Evolutionary conservation across 1,284 basidiomycete species (phyloP).

Genomic region (Sporisorium exsertum): DNA sequence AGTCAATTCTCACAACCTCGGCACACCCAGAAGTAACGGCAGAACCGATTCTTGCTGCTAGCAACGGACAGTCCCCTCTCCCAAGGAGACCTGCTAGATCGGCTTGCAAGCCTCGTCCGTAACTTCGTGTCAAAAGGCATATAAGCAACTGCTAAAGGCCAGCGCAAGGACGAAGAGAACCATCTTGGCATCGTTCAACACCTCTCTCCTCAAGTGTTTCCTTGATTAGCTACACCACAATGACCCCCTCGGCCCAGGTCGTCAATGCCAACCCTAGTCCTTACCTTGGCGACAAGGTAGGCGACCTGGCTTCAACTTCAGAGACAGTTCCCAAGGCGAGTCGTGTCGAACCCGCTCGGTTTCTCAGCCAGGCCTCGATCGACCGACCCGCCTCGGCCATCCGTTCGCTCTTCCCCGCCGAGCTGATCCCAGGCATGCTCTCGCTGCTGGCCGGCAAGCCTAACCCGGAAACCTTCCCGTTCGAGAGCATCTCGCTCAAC

Average conservation of each 20-base stretch:
- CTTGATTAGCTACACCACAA: constrained; percentile 1
- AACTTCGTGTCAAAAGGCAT: not conserved
- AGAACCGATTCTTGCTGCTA: not conserved
- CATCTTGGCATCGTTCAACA: not conserved
- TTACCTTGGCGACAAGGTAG: constrained; percentile 41
- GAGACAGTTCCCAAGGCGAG: constrained; percentile 29
- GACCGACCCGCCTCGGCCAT: constrained; percentile 69
- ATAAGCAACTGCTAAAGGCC: not conserved
- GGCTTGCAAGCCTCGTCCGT: not conserved
- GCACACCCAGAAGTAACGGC: too few relatives aligned
- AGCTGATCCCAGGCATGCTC: constrained; percentile 81
- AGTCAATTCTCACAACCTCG: too few relatives aligned
- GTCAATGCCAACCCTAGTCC: constrained; percentile 30
- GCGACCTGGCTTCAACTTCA: constrained; percentile 22
- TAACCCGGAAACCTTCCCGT: constrained; percentile 89
- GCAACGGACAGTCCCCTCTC: not conserved
- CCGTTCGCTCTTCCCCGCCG: constrained; percentile 79
- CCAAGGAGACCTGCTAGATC: not conserved
- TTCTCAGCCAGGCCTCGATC: constrained; percentile 30
- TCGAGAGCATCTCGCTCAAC: constrained; percentile 77
- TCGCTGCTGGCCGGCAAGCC: constrained; percentile 80
- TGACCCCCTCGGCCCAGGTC: constrained; percentile 44
- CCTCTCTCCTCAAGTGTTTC: not conserved
- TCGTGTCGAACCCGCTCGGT: constrained; percentile 39
- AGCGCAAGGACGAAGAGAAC: not conserved